phyloP scores from a whole-genome alignment of 345 rosid species.

The Clarkia xantiana region DNA sequence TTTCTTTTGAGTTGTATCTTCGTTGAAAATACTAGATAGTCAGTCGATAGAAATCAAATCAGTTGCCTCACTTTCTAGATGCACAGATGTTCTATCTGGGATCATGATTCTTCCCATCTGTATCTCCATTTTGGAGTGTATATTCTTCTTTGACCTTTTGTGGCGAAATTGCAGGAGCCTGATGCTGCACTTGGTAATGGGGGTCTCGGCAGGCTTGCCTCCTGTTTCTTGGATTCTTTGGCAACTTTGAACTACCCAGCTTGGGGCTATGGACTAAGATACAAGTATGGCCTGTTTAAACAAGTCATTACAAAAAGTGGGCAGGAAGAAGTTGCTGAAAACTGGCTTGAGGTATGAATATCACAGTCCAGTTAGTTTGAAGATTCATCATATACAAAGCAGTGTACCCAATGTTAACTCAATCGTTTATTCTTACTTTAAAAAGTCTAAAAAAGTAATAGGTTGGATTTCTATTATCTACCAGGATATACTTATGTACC shows the following conservation, averaged over 20 bases:
- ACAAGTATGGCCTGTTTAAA: slow-evolving; percentile 38
- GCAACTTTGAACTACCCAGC: slow-evolving; percentile 45
- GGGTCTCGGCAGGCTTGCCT: slow-evolving; percentile 38
- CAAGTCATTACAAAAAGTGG: slow-evolving; percentile 34
- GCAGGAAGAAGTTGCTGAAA: slow-evolving; percentile 44
- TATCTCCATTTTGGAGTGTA: no score
- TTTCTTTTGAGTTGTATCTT: no score
- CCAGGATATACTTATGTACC: no score
- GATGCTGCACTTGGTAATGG: slow-evolving; percentile 50
- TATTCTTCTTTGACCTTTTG: neutral
- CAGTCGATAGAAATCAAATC: no score
- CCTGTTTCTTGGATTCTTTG: slow-evolving; percentile 38
- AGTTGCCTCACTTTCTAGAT: no score
- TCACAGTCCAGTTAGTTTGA: neutral
- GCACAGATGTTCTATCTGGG: no score
- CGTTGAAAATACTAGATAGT: no score
- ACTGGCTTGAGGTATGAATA: slow-evolving; percentile 34
- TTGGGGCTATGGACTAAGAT: slow-evolving; percentile 41
- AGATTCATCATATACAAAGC: neutral
- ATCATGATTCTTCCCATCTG: no score
- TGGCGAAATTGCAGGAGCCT: slow-evolving; percentile 15
- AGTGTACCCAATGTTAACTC: neutral
- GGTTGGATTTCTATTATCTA: neutral
- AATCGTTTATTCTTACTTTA: neutral
- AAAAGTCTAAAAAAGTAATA: neutral